Evolutionary conservation across 441 rosid species (phyloP).

Genomic region (Viola pubescens): DNA sequence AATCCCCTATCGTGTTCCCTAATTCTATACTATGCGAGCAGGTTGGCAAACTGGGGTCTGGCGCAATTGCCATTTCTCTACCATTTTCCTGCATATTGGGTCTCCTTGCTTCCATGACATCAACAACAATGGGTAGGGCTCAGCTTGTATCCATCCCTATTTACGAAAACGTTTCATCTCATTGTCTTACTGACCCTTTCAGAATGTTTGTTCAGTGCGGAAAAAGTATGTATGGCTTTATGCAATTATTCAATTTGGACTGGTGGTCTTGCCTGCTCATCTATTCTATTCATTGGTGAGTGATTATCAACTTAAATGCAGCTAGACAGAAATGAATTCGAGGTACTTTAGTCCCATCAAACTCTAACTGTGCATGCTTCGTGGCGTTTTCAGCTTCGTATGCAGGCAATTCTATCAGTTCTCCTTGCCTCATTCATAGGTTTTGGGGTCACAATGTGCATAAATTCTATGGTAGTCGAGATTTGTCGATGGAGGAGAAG

Average conservation of each 20-base stretch:
- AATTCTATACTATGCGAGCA: constrained; percentile 15
- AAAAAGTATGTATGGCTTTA: constrained; percentile 68
- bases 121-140: constrained; percentile 81
- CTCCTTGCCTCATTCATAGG: constrained; percentile 71
- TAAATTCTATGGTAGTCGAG: constrained; percentile 44
- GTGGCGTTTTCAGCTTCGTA: constrained; percentile 45
- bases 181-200: constrained; percentile 8
- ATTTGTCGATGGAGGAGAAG: constrained; percentile 35
- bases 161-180: constrained; percentile 1
- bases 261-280: constrained; percentile 73
- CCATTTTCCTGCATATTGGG: constrained; percentile 92
- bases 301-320: background rate
- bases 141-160: constrained; percentile 1
- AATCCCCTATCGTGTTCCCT: constrained; percentile 5
- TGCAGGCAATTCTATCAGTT: constrained; percentile 59
- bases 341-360: background rate
- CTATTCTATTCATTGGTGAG: constrained; percentile 70
- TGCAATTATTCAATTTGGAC: constrained; percentile 56
- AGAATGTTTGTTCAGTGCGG: constrained; percentile 36
- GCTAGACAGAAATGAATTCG: background rate
- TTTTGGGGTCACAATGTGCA: constrained; percentile 69
- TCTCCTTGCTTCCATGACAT: constrained; percentile 86
- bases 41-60: constrained; percentile 71
- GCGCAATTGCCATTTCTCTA: constrained; percentile 88
- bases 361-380: constrained; percentile 1